A percentile compares a stretch with the other conserved stretches of the same genome.
phyloP scores from a whole-genome alignment of 1,284 basidiomycete genomes.

The Ustilago tritici region DNA sequence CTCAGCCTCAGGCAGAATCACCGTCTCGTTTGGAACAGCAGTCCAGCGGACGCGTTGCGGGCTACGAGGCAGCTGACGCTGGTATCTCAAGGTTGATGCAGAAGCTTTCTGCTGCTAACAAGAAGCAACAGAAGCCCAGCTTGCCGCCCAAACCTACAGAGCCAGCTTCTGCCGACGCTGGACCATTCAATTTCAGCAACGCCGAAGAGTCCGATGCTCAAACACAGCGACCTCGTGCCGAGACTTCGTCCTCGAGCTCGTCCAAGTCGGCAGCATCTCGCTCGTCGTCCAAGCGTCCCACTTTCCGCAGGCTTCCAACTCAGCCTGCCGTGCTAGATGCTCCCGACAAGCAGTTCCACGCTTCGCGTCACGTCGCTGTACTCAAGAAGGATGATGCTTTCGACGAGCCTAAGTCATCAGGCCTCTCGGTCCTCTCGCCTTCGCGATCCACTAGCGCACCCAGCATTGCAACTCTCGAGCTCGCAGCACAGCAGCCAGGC shows the following conservation, averaged over 20 bases:
- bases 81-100: constrained; percentile 26
- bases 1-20: neutral
- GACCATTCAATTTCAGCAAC: neutral
- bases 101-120: constrained; percentile 28
- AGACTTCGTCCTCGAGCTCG: neutral
- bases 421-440: constrained; percentile 39
- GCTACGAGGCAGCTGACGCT: constrained; percentile 30
- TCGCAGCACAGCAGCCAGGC: constrained; percentile 37
- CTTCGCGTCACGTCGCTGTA: constrained; percentile 21
- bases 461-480: constrained; percentile 37
- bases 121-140: constrained; percentile 2
- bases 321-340: constrained; percentile 11
- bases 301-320: constrained; percentile 23
- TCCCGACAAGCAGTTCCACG: constrained; percentile 29
- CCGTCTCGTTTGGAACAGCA: neutral
- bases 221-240: neutral
- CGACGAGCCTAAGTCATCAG: constrained; percentile 36
- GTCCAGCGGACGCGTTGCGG: neutral
- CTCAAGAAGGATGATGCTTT: constrained; percentile 32
- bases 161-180: neutral
- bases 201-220: neutral
- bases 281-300: constrained; percentile 4
- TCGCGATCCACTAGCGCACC: constrained; percentile 35
- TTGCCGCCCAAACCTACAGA: neutral
- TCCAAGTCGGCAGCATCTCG: neutral